phyloP scores from a whole-genome alignment of 495 filamentous ascomycete genomes.

The Aspergillus carlsbadensis region DNA sequence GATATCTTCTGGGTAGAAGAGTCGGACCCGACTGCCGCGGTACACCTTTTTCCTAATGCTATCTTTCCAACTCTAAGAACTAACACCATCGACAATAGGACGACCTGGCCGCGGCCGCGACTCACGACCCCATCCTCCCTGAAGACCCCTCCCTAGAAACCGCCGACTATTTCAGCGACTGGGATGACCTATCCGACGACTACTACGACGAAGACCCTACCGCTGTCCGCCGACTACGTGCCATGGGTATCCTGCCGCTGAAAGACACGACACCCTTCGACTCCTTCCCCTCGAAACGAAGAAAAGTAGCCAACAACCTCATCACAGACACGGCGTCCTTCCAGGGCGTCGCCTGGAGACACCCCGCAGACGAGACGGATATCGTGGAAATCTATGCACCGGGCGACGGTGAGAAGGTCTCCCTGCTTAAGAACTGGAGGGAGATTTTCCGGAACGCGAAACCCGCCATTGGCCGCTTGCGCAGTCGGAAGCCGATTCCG shows the following conservation, averaged over 20 bases:
- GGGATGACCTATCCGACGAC: constrained; percentile 51
- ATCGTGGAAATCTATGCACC: constrained; percentile 36
- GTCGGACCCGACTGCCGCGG: constrained; percentile 39
- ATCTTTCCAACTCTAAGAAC: neutral
- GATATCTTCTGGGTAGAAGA: constrained; percentile 45
- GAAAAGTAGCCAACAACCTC: neutral
- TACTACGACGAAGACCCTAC: constrained; percentile 50
- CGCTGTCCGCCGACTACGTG: constrained; percentile 22
- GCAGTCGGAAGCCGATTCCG: constrained; percentile 17
- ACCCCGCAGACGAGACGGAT: constrained; percentile 25
- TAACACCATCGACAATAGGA: constrained; percentile 35
- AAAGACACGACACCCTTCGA: neutral
- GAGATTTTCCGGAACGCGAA: constrained; percentile 45
- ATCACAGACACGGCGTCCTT: constrained; percentile 31
- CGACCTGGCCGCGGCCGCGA: constrained; percentile 45
- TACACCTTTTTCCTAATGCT: constrained; percentile 24
- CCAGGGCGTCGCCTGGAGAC: constrained; percentile 43
- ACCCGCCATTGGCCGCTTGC: constrained; percentile 31
- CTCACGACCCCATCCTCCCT: constrained; percentile 40
- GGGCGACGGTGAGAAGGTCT: constrained; percentile 40
- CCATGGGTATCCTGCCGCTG: constrained; percentile 12
- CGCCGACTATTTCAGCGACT: constrained; percentile 47
- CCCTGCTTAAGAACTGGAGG: constrained; percentile 52
- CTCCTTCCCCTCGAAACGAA: constrained; percentile 6
- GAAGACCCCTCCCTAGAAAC: constrained; percentile 44